phyloP scores from a whole-genome alignment of 495 filamentous ascomycete genomes.

The Schizothecium vesticola region DNA sequence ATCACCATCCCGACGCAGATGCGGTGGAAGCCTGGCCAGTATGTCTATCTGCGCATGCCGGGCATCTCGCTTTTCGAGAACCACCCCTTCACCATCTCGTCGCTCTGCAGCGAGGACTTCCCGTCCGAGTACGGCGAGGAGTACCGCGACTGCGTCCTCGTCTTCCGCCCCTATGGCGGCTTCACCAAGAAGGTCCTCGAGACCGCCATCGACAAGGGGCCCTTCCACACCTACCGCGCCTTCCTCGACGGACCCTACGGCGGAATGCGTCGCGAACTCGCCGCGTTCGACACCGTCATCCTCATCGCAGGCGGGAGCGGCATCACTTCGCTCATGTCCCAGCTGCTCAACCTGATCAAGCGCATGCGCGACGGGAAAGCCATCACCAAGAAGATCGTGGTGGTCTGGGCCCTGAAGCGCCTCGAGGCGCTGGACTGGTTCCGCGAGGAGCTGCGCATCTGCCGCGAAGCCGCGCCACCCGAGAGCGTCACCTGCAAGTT shows the following conservation, averaged over 20 bases:
- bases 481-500: slow-evolving; percentile 88
- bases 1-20: slow-evolving; percentile 89
- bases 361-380: slow-evolving; percentile 90
- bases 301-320: slow-evolving; percentile 91
- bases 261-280: slow-evolving; percentile 84
- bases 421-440: slow-evolving; percentile 97
- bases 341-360: slow-evolving; percentile 86
- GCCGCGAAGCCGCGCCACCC: slow-evolving; percentile 75
- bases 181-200: slow-evolving; percentile 78
- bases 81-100: slow-evolving; percentile 93
- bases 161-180: slow-evolving; percentile 85
- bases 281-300: slow-evolving; percentile 88
- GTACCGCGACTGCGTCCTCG: slow-evolving; percentile 80
- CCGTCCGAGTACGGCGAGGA: slow-evolving; percentile 81
- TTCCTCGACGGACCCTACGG: slow-evolving; percentile 94
- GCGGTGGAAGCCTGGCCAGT: slow-evolving; percentile 90
- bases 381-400: slow-evolving; percentile 80
- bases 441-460: slow-evolving; percentile 87
- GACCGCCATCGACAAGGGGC: slow-evolving; percentile 72
- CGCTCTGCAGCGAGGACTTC: slow-evolving; percentile 76
- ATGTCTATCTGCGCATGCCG: slow-evolving; percentile 90
- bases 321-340: slow-evolving; percentile 87
- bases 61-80: slow-evolving; percentile 85
- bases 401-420: slow-evolving; percentile 86
- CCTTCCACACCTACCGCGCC: slow-evolving; percentile 80